These are phyloP conservation scores for Pyrenophora seminiperda DNA, from an alignment of 2,329 filamentous ascomycete genomes.

Conservation along the genomic window DNA sequence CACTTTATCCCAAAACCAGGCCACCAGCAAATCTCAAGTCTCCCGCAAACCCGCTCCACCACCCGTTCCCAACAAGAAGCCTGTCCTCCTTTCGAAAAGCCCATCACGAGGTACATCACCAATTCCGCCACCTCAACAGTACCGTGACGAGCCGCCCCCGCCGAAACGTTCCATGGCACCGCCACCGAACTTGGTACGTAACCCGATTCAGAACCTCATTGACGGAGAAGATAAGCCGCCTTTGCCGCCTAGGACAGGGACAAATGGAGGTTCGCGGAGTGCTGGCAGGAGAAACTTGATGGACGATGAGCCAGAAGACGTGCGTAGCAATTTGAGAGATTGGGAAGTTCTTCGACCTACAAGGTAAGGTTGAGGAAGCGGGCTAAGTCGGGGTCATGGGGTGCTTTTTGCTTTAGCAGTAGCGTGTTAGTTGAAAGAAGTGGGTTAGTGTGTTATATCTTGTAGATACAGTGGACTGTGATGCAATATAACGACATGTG, in stretches of 20 bases:
- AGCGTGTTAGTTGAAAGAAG: no score
- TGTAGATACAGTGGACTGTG: no score
- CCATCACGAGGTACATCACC: slow-evolving; percentile 10
- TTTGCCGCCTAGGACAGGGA: slow-evolving; percentile 42
- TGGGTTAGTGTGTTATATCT: no score
- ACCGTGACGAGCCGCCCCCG: slow-evolving; percentile 32
- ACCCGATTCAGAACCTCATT: slow-evolving; percentile 27
- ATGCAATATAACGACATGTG: no score
- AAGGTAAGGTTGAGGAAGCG: background rate
- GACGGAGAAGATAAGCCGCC: slow-evolving; percentile 32
- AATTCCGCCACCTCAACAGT: slow-evolving; percentile 22
- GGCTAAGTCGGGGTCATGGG: no score
- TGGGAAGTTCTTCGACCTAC: slow-evolving; percentile 49
- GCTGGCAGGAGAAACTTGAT: slow-evolving; percentile 36
- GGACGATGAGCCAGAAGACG: slow-evolving; percentile 44
- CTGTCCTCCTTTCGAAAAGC: slow-evolving; percentile 30
- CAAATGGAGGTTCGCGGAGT: slow-evolving; percentile 25
- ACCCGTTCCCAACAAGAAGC: slow-evolving; percentile 43
- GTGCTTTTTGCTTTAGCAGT: no score
- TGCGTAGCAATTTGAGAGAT: slow-evolving; percentile 39
- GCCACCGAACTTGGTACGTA: slow-evolving; percentile 18
- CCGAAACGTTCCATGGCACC: slow-evolving; percentile 36
- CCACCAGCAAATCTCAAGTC: slow-evolving; percentile 28
- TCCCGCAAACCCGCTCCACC: slow-evolving; percentile 43
- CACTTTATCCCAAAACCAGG: slow-evolving; percentile 7